Evolutionary conservation across 1,284 basidiomycete species (phyloP).

Genomic region (Ustilago crameri): DNA sequence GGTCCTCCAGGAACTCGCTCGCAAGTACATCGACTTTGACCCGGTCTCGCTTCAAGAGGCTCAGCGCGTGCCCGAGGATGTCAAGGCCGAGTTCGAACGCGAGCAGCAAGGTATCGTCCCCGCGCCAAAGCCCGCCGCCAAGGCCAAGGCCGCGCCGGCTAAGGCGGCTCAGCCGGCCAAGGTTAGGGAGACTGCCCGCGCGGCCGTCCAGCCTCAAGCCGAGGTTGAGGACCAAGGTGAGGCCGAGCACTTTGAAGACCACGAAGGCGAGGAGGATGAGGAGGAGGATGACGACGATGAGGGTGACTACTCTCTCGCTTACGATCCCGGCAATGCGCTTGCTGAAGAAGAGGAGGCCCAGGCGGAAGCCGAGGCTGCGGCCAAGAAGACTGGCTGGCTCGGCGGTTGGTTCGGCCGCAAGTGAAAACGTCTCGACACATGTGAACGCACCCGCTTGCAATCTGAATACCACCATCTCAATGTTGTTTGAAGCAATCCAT

Average conservation of each 20-base stretch:
- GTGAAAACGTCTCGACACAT: conserved; percentile 2
- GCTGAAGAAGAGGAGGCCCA: conserved; percentile 58
- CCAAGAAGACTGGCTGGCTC: conserved; percentile 61
- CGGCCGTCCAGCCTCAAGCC: conserved; percentile 17
- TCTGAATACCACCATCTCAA: too few relatives aligned
- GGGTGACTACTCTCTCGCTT: conserved; percentile 41
- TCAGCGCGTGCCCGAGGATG: conserved; percentile 27
- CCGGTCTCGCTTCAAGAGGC: conserved; percentile 52
- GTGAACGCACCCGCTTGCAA: background rate
- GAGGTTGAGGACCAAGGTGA: conserved; percentile 20
- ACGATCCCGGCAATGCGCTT: conserved; percentile 55
- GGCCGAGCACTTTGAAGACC: conserved; percentile 32
- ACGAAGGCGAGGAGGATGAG: conserved; percentile 21
- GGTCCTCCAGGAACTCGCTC: conserved; percentile 56
- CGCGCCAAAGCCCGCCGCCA: conserved; percentile 9
- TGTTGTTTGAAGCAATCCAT: too few relatives aligned
- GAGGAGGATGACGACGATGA: conserved; percentile 28
- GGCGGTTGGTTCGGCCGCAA: conserved; percentile 62
- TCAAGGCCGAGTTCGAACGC: conserved; percentile 40
- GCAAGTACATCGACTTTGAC: conserved; percentile 64
- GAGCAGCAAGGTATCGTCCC: conserved; percentile 23
- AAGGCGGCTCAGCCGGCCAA: conserved; percentile 11
- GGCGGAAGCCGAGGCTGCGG: conserved; percentile 33
- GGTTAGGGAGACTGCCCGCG: conserved; percentile 3
- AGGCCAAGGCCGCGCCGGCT: conserved; percentile 14